Base-by-base conservation (phyloP, 2,329 filamentous ascomycete species). In the Alternaria metachromatica region DNA sequence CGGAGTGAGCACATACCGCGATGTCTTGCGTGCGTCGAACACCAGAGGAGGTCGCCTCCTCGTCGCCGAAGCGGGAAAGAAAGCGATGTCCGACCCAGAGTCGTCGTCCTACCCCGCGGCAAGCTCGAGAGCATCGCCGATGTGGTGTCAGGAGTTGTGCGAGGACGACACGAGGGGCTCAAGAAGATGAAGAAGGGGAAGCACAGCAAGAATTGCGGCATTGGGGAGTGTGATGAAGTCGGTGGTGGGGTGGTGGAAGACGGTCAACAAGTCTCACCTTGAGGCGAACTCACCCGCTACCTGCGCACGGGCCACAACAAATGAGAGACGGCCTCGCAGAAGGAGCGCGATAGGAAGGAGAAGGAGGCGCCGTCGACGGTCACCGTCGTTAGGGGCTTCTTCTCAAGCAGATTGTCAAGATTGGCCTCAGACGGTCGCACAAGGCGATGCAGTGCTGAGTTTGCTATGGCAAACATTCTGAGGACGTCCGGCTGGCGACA, bases 231-330 rank as follows among this genome's bases (percentile, higher is more conserved):
- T 53, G 15, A 30, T 46, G 45, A 30, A 45, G 45, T 41, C 44
- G 37, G 53, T 62, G 53, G 30, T 21, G 44, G 21, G 20, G 45
- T 11, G 28, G 20, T 30, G 18, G 53, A 56, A 20, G 53, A 45
- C 13, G 13, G 53, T 30, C 48, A 55, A 43, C 7, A 25, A 26
- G 25, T 37, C 21, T 20, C 33, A 55, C 44, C 37, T 48, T 41
- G 9, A 50, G 25, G 21, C 20, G n/a, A 30, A 58, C 58, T 30
- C 21, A 25, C 43, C 54, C 28, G 20, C 21, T 13, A 15, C 20
- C 21, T 25, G 4, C 41, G 62, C 62, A 64, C 58, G 44, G 62
- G 9, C 62, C 54, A 33, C 18, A 41, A 8, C 30, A 20, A 55
- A 30, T 59, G 49, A 50, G 43, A 58, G 41, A 26, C 28, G 28